A percentile compares a stretch with the other conserved stretches of the same genome.
These are phyloP conservation scores for Tetraselmis striata DNA, from an alignment of 139 green algal genomes.

Conservation along the genomic window DNA sequence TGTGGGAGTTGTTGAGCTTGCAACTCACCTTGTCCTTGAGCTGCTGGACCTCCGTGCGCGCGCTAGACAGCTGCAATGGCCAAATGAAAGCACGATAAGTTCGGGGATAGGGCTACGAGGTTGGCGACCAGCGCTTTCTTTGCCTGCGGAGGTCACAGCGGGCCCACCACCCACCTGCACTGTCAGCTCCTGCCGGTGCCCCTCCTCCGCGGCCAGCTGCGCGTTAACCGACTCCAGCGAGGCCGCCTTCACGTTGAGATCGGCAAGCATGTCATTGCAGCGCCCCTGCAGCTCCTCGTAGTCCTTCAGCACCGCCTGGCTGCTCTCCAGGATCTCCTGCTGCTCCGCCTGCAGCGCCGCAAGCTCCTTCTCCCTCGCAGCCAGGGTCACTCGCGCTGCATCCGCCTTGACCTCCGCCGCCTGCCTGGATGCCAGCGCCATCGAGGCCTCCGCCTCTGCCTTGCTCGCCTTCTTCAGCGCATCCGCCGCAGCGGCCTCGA, in stretches of 20 bases:
- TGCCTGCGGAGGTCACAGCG: too few species aligned
- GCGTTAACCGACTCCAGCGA: neutral
- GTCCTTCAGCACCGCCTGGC: neutral
- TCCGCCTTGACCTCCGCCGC: conserved; percentile 12
- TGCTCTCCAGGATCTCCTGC: neutral
- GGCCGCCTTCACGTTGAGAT: neutral
- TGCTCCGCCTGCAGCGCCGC: neutral
- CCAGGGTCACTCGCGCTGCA: neutral
- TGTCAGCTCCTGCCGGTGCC: neutral
- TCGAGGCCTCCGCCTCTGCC: conserved; percentile 23
- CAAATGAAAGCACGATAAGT: too few species aligned
- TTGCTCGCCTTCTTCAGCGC: conserved; percentile 12
- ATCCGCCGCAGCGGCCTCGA: neutral
- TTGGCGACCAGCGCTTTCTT: too few species aligned
- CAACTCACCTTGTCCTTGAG: neutral
- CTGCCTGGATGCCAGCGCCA: conserved; percentile 26
- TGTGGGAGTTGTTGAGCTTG: too few species aligned
- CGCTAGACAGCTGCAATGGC: neutral
- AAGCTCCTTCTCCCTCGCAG: conserved; percentile 8
- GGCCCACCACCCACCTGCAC: too few species aligned
- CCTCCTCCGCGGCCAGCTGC: neutral
- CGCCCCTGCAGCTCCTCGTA: conserved; percentile 5
- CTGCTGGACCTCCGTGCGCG: neutral
- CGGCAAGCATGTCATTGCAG: neutral
- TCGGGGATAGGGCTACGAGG: too few species aligned